A percentile compares a stretch with the other conserved stretches of the same genome.
Conservation (phyloP, 371 early-diverging fungal species). For the Coemansia sp. region DNA sequence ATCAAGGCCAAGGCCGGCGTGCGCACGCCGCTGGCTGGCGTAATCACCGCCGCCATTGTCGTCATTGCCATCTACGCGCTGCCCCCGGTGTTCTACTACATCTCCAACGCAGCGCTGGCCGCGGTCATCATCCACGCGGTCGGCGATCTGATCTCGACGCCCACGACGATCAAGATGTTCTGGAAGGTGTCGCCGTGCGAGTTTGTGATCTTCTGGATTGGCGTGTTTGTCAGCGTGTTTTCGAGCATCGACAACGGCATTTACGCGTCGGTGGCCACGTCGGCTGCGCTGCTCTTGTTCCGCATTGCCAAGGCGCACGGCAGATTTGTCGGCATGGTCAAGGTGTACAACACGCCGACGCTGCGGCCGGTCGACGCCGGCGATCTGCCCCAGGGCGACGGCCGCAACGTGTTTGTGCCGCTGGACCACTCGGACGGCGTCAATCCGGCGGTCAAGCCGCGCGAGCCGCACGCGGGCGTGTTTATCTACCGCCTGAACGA, state of each 20-base stretch:
- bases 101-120: conserved; percentile 73
- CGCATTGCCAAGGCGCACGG: conserved; percentile 49
- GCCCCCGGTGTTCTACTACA: conserved; percentile 80
- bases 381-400: background rate
- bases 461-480: conserved; percentile 30
- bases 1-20: conserved; percentile 79
- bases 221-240: conserved; percentile 49
- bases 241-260: conserved; percentile 51
- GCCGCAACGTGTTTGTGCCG: conserved; percentile 39
- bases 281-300: conserved; percentile 43
- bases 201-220: conserved; percentile 46
- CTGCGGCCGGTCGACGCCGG: background rate
- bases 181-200: conserved; percentile 51
- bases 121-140: conserved; percentile 69
- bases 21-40: conserved; percentile 71
- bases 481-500: conserved; percentile 49
- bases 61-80: conserved; percentile 71
- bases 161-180: conserved; percentile 35
- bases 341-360: conserved; percentile 29
- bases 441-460: conserved; percentile 35
- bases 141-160: conserved; percentile 47
- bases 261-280: conserved; percentile 40
- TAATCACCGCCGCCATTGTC: conserved; percentile 74
- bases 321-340: conserved; percentile 40
- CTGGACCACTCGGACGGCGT: conserved; percentile 39